Evolutionary conservation across 768 basidiomycete genomes (phyloP).

Genomic region (Lactarius quietus): DNA sequence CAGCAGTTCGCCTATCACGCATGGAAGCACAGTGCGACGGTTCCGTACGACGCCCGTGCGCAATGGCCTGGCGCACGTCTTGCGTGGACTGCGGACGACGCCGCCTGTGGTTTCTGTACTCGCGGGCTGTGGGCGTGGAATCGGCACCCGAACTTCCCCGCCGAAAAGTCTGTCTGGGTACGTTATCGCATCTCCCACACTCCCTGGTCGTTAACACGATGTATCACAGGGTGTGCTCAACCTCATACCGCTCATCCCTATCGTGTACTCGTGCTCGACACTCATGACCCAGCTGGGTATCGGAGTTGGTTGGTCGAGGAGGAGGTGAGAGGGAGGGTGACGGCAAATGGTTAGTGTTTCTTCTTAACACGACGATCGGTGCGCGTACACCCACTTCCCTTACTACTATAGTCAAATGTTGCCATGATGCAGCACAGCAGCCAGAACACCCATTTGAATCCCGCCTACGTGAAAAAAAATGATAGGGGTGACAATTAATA

Average conservation of each 20-base stretch:
- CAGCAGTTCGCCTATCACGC: constrained; percentile 85
- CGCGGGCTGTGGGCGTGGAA: constrained; percentile 83
- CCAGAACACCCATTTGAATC: no score
- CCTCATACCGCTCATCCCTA: constrained; percentile 58
- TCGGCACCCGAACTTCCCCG: constrained; percentile 89
- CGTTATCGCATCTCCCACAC: constrained; percentile 28
- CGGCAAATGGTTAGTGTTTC: no score
- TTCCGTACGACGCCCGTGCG: background rate
- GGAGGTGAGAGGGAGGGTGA: no score
- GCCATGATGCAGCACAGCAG: no score
- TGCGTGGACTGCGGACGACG: constrained; percentile 63
- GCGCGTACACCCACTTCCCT: no score
- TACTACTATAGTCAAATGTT: no score
- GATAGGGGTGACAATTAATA: no score
- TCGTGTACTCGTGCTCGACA: no score
- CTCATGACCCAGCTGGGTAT: no score
- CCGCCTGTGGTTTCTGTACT: constrained; percentile 78
- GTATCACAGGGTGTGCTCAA: constrained; percentile 58
- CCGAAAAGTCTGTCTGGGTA: constrained; percentile 88
- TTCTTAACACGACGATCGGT: no score
- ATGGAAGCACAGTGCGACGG: constrained; percentile 53
- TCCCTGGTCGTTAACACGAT: background rate
- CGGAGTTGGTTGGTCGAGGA: no score
- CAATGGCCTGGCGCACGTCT: constrained; percentile 66
- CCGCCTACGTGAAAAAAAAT: no score